Conservation (phyloP, 331 rosid genomes). For the Stylosanthes scabra region DNA sequence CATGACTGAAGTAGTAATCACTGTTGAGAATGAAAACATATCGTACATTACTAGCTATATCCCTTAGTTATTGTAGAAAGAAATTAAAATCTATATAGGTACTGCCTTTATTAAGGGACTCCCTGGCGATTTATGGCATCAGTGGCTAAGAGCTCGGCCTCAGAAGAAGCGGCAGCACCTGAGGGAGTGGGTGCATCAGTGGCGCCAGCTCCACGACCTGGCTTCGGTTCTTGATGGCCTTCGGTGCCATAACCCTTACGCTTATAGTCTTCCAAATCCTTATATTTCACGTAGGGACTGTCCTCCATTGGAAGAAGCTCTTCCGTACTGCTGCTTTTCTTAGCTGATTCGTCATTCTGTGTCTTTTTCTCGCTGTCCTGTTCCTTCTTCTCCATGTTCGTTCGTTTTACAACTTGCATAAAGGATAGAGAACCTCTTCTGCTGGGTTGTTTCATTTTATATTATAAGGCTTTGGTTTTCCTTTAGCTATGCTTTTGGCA, state of each 20-base stretch:
- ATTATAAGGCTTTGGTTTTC: neutral
- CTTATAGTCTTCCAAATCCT: conserved; percentile 73
- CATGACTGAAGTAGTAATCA: neutral
- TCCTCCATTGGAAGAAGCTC: conserved; percentile 63
- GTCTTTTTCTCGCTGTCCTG: conserved; percentile 1
- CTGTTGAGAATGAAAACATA: neutral
- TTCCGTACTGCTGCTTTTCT: conserved; percentile 39
- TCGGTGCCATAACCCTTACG: conserved; percentile 61
- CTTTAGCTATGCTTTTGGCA: neutral
- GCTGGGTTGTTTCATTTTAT: neutral
- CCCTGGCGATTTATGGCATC: conserved; percentile 52
- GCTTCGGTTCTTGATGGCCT: conserved; percentile 64
- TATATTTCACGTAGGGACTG: conserved; percentile 66
- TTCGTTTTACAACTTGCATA: neutral
- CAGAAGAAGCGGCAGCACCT: conserved; percentile 47
- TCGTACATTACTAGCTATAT: neutral
- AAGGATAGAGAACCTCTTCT: no score
- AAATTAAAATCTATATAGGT: neutral
- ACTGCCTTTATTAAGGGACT: conserved; percentile 33
- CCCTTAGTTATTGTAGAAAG: neutral
- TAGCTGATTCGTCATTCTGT: conserved; percentile 2
- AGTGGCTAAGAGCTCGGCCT: conserved; percentile 38
- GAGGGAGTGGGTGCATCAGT: conserved; percentile 75
- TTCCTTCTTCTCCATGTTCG: conserved; percentile 37
- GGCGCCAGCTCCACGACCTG: conserved; percentile 62